phyloP scores from a whole-genome alignment of 1,139 yeast genomes.

The Candida glucosophila region DNA sequence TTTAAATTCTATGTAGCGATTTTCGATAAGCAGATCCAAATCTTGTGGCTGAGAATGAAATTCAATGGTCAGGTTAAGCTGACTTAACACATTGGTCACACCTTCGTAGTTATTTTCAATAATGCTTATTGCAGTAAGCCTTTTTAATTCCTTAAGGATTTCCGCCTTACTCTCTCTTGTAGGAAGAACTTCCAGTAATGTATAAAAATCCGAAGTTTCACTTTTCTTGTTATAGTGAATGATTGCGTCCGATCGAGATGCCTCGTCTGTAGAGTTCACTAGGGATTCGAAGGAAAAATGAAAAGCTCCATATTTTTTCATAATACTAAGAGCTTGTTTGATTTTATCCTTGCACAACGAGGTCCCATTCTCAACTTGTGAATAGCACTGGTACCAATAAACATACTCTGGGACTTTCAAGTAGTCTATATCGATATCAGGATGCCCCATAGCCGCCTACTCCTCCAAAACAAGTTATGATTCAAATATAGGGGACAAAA shows the following conservation, averaged over 20 bases:
- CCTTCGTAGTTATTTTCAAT: slow-evolving; percentile 14
- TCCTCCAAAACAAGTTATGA: too few species aligned
- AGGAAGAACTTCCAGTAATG: slow-evolving; percentile 3
- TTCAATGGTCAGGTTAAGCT: slow-evolving; percentile 12
- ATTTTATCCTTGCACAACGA: too few species aligned
- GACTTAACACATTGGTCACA: slow-evolving; percentile 12
- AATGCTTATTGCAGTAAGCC: slow-evolving; percentile 6
- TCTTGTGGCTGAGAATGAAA: slow-evolving; percentile 18
- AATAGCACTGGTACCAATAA: too few species aligned
- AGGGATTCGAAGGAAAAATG: slow-evolving; percentile 10
- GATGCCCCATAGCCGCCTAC: too few species aligned
- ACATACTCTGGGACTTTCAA: slow-evolving; percentile 7
- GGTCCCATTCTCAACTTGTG: too few species aligned
- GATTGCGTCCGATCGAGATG: slow-evolving; percentile 2
- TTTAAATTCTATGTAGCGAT: slow-evolving; percentile 18
- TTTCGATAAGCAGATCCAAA: slow-evolving; percentile 11
- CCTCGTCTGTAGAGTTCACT: slow-evolving; percentile 5
- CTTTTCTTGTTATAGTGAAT: slow-evolving; percentile 2
- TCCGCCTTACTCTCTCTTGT: slow-evolving; percentile 2
- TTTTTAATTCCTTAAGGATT: slow-evolving; percentile 6
- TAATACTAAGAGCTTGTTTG: slow-evolving; percentile 9
- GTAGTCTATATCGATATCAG: slow-evolving; percentile 6
- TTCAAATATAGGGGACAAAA: too few species aligned
- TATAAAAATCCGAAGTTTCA: slow-evolving; percentile 1
- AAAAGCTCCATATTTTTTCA: slow-evolving; percentile 13